These are phyloP conservation scores for Talaromyces marneffei DNA, from an alignment of 2,329 filamentous ascomycete genomes.

Conservation along the genomic window DNA sequence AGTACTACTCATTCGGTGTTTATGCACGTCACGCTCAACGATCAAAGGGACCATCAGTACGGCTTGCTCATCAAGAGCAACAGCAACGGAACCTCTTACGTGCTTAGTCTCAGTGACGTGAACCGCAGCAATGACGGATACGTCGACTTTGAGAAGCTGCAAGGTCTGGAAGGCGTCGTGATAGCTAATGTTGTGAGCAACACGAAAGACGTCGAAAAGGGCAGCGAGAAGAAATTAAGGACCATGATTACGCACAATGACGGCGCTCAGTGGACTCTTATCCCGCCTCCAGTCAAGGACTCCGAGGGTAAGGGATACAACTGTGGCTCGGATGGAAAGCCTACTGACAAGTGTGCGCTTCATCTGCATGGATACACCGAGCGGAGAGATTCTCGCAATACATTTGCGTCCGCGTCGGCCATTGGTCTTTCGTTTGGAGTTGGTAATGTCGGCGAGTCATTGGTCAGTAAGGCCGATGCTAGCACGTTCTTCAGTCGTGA, in stretches of 20 bases:
- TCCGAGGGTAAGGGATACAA: conserved; percentile 64
- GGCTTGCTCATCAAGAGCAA: conserved; percentile 96
- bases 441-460: conserved; percentile 73
- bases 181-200: conserved; percentile 84
- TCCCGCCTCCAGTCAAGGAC: conserved; percentile 67
- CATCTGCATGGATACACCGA: conserved; percentile 97
- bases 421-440: conserved; percentile 86
- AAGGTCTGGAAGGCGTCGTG: conserved; percentile 82
- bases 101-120: conserved; percentile 72
- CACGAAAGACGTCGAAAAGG: conserved; percentile 55
- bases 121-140: conserved; percentile 72
- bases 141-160: conserved; percentile 95
- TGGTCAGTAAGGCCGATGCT: conserved; percentile 49
- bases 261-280: conserved; percentile 74
- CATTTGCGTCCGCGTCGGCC: conserved; percentile 80
- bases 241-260: conserved; percentile 96
- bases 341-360: conserved; percentile 65
- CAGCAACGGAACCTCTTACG: conserved; percentile 94
- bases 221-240: conserved; percentile 70
- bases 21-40: conserved; percentile 79
- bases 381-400: conserved; percentile 71
- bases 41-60: conserved; percentile 58
- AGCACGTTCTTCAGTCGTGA: conserved; percentile 89
- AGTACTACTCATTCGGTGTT: conserved; percentile 94
- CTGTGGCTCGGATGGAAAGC: conserved; percentile 57